Evolutionary conservation across 441 rosid genomes (phyloP).

Genomic region (Isatis lusitanica): DNA sequence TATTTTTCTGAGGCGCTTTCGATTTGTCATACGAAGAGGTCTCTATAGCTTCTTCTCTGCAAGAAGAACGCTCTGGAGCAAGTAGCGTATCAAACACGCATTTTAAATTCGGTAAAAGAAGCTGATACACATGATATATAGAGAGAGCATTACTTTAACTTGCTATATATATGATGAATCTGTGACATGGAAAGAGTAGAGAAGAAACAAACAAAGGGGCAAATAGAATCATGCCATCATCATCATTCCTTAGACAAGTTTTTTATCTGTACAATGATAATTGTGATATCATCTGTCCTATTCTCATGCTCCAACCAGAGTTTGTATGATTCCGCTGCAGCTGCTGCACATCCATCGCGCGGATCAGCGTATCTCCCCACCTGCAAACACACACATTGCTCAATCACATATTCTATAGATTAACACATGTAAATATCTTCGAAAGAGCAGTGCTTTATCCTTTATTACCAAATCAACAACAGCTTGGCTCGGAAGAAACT

Average conservation of each 20-base stretch:
- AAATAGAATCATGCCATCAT: conserved; percentile 15
- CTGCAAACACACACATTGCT: conserved; percentile 40
- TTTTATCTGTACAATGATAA: conserved; percentile 78
- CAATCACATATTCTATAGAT: background rate
- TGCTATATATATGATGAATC: conserved; percentile 29
- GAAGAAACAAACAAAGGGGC: conserved; percentile 18
- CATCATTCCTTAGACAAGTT: conserved; percentile 61
- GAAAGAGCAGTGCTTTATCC: background rate
- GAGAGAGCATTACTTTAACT: conserved; percentile 19
- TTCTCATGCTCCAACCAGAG: conserved; percentile 82
- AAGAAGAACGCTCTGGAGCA: conserved; percentile 2
- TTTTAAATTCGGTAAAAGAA: background rate
- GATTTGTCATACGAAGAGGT: too few relatives aligned
- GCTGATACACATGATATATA: conserved; percentile 1
- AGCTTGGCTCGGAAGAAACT: conserved; percentile 89
- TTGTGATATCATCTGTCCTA: conserved; percentile 97
- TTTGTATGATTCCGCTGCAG: conserved; percentile 91
- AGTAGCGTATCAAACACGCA: background rate
- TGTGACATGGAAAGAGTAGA: conserved; percentile 17
- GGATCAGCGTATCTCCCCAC: conserved; percentile 74
- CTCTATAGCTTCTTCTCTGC: background rate
- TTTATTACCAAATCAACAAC: conserved; percentile 79
- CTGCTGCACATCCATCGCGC: conserved; percentile 84
- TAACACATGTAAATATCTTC: background rate
- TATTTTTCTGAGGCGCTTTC: background rate